Conservation (phyloP, 177 flowering plant species). For the Vitis hybrid region DNA sequence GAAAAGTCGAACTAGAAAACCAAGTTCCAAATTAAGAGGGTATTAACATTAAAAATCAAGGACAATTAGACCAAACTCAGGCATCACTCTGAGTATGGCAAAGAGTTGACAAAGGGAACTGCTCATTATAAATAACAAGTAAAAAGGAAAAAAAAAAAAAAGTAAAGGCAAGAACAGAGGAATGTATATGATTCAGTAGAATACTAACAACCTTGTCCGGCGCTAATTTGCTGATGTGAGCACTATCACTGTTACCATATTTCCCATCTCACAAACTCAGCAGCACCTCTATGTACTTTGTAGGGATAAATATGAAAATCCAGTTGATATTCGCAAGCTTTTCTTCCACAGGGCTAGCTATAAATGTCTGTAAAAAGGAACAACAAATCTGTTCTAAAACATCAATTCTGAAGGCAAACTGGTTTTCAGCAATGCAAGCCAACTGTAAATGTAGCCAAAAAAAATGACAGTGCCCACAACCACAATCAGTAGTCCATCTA, state of each 20-base stretch:
- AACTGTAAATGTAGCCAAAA: background rate
- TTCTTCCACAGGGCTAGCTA: slow-evolving; percentile 19
- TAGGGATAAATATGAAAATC: background rate
- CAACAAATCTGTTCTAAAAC: background rate
- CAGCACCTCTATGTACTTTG: slow-evolving; percentile 16
- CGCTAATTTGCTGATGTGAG: background rate
- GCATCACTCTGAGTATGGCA: background rate
- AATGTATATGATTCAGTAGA: background rate
- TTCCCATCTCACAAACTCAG: background rate
- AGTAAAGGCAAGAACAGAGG: background rate
- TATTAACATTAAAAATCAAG: no score
- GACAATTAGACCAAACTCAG: no score
- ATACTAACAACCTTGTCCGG: background rate
- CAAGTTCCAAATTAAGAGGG: no score
- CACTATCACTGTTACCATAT: background rate
- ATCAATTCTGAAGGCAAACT: background rate
- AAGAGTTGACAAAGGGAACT: background rate
- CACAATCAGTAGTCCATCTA: background rate
- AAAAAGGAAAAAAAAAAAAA: background rate
- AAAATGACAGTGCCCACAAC: background rate
- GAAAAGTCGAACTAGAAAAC: no score
- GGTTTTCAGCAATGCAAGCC: background rate
- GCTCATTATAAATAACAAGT: background rate
- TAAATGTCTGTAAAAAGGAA: slow-evolving; percentile 24
- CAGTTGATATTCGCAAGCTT: background rate